Base-by-base conservation (phyloP, 208 protist species). In the Trypanosoma avium region DNA sequence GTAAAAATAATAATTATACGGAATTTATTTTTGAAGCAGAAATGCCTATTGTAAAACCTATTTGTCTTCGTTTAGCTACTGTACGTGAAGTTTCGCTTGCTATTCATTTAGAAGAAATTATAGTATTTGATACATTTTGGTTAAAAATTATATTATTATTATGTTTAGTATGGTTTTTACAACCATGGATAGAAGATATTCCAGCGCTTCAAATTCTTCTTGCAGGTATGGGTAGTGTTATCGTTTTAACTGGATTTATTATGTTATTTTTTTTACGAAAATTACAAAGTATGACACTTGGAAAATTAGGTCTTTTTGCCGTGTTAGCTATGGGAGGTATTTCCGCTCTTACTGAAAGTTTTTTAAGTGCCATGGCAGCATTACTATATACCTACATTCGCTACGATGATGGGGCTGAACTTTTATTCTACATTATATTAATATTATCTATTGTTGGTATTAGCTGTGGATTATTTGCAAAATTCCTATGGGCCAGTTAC, bases 221-320 rank as follows among this genome's bases (percentile, higher is more conserved):
- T 12, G 81, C 80, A 0, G 79, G 70, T 19, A 22, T 88, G 4
- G 77, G 59, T 35, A 76, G 86, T 4, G 48, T 77, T 1, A 24
- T 86, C 21, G 70, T 89, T 30, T 55, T 92, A 4, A 12, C 65
- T 32, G n/a, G 67, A 0, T 33, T 89, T 27, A 17, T 66, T 3
- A 2, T 86, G 3, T 69, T 84, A 9, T 86, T 84, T 59, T n/a
- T 82, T 0, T 22, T 85, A 4, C 66, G 73, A 1, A 61, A 75
- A 17, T n/a, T 92, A 45, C 82, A 89, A 50, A 61, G 60, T 21
- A 86, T 82, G 77, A 80, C 78, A 12, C 40, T 88, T 21, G 84
- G 84, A 13, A 84, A 84, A 47, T 49, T 84, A 30, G 73, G 71
- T 4, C 19, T 89, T 55, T 30, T 77, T 21, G 67, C 78, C 24